Evolutionary conservation across 352 stramenopile genomes (phyloP).

Genomic region (Globisporangium okanoganense): DNA sequence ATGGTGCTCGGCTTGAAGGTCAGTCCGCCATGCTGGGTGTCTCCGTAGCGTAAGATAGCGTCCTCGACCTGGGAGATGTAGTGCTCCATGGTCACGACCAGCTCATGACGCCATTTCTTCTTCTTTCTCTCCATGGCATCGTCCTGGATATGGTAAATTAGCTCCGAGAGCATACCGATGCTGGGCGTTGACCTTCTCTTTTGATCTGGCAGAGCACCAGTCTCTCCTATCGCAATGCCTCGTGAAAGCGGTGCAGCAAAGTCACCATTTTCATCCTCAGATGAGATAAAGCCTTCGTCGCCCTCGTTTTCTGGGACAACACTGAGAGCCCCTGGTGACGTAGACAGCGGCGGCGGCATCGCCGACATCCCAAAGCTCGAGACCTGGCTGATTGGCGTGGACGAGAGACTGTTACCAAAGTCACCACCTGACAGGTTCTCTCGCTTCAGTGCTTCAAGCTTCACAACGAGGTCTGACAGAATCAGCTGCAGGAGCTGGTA

Average conservation of each 20-base stretch:
- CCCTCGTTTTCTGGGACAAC: constrained; percentile 31
- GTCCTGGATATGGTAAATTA: constrained; percentile 87
- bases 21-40: constrained; percentile 55
- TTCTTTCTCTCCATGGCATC: constrained; percentile 77
- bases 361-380: constrained; percentile 33
- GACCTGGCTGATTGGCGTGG: constrained; percentile 50
- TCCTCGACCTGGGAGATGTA: constrained; percentile 81
- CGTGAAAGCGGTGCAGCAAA: constrained; percentile 15
- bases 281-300: constrained; percentile 10
- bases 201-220: constrained; percentile 17
- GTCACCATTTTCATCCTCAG: constrained; percentile 11
- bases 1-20: constrained; percentile 88
- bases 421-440: constrained; percentile 33
- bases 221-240: constrained; percentile 13
- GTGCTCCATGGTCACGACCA: constrained; percentile 73
- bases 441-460: constrained; percentile 61
- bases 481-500: constrained; percentile 83
- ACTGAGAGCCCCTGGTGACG: constrained; percentile 26
- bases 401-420: constrained; percentile 28
- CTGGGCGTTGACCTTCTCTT: constrained; percentile 29
- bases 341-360: constrained; percentile 20
- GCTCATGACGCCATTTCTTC: constrained; percentile 69
- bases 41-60: constrained; percentile 71
- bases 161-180: constrained; percentile 79
- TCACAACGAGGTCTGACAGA: constrained; percentile 61